Evolutionary conservation across 257 asterid genomes (phyloP).

Genomic region (Euphrasia confusa): DNA sequence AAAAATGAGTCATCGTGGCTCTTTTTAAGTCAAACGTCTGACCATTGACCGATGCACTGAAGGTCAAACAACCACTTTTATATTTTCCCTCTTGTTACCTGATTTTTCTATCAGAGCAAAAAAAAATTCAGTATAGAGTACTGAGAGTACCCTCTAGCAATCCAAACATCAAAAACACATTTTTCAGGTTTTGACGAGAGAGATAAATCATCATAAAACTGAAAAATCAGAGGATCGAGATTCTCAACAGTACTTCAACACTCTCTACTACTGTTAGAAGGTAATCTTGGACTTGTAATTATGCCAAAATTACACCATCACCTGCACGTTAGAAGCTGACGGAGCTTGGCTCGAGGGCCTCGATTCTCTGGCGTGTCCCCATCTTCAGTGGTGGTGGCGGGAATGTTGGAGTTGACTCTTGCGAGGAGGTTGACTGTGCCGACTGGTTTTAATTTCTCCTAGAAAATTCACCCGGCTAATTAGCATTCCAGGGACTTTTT

Average conservation of each 20-base stretch:
- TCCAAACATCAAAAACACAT: slow-evolving; percentile 48
- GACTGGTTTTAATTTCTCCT: slow-evolving; percentile 74
- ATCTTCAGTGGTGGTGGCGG: slow-evolving; percentile 30
- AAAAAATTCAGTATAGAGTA: too few relatives aligned
- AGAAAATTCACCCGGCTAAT: slow-evolving; percentile 14
- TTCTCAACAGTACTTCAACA: slow-evolving; percentile 25
- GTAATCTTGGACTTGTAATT: slow-evolving; percentile 60
- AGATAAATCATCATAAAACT: slow-evolving; percentile 27
- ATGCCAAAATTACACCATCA: slow-evolving; percentile 58
- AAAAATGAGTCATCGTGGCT: background rate
- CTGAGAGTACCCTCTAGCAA: slow-evolving; percentile 32
- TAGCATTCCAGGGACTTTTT: background rate
- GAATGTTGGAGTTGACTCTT: slow-evolving; percentile 55
- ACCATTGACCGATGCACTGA: background rate
- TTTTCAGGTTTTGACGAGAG: slow-evolving; percentile 51
- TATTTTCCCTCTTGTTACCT: background rate
- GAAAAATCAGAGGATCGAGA: slow-evolving; percentile 21
- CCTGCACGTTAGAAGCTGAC: slow-evolving; percentile 46
- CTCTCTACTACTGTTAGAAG: slow-evolving; percentile 53
- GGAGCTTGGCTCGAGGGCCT: slow-evolving; percentile 68
- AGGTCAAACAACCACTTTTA: slow-evolving; percentile 5
- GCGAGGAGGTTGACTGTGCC: slow-evolving; percentile 80
- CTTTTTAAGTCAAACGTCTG: slow-evolving; percentile 8
- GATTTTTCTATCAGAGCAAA: background rate
- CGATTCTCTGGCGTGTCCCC: slow-evolving; percentile 39